A percentile compares a stretch with the other conserved stretches of the same genome.
phyloP scores from a whole-genome alignment of 129 eudicot species.

The Sambucus nigra region DNA sequence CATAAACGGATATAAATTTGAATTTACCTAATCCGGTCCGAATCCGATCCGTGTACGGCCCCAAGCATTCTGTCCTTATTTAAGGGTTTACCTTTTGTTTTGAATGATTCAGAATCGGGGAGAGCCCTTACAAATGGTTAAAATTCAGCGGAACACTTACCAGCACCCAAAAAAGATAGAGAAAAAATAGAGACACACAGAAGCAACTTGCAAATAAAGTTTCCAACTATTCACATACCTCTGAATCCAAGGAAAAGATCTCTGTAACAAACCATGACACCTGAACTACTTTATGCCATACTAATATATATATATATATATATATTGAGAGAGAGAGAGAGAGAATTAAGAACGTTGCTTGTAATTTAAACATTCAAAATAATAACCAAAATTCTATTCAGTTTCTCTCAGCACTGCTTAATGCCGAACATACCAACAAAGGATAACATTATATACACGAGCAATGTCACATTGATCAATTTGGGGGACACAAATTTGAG shows the following conservation, averaged over 20 bases:
- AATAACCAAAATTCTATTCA: constrained; percentile 1
- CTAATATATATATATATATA: no score
- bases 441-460: not conserved
- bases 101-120: no score
- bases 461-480: not conserved
- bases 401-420: no score
- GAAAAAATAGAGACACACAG: not conserved
- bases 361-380: not conserved
- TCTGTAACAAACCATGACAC: constrained; percentile 7
- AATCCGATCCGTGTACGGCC: no score
- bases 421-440: no score
- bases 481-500: no score
- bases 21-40: no score
- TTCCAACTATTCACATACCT: not conserved
- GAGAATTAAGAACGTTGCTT: not conserved
- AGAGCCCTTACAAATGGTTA: no score
- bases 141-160: no score
- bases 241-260: constrained; percentile 7
- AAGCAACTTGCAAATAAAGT: constrained; percentile 6
- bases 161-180: not conserved
- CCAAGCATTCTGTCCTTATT: no score
- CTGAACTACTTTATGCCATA: not conserved
- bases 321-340: not conserved
- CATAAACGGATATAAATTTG: no score
- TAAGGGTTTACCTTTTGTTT: no score